Evolutionary conservation across 139 green algal species (phyloP), one percentile per base, ranked within the genome.

Genomic region (Spirogloea muscicola): DNA sequence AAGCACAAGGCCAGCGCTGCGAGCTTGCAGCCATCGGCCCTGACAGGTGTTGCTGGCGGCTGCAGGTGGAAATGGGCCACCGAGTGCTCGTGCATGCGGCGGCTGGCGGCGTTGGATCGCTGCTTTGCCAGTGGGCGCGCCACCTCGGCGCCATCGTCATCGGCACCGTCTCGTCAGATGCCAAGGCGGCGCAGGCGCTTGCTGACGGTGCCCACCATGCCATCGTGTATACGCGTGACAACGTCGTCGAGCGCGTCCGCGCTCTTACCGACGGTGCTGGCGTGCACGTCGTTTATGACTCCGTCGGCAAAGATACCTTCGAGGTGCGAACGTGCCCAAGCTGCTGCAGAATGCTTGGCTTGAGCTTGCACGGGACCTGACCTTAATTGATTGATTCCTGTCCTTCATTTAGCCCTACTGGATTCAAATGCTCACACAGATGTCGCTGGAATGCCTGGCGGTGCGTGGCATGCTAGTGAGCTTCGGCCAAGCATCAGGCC

Each of bases 211-310:
- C n/a, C 5, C n/a, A 72, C 57, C 68, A 76, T 75, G 42, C 51
- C 4, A 76, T 76, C 57, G 7, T 46, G 33, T 76, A 76, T 16
- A 75, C 6, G 31, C 4, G 4, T 6, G 55, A 76, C 13, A 38
- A 76, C 34, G 49, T 76, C 58, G 68, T 76, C 33, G 29, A 76
- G 58, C 6, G 55, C 29, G 68, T 76, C 3, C 74, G 42, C 57
- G 55, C 74, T 21, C 74, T 76, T 34, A 76, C 68, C 7, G 33
- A 55, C 31, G 68, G 49, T 16, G 29, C 38, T 36, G 68, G 68
- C 25, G 68, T 76, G 57, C n/a, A 46, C 41, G 68, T 76, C 34
- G 68, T 76, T 3, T 76, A 76, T 52, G 68, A 76, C 58, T 69
- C 57, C 31, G 68, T 76, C 34, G 68, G 68, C 10, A 76, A 76